Evolutionary conservation across 192 early-diverging fungal genomes (phyloP), one percentile per base, ranked within the genome.

Genomic region (Chytriomyces confervae): DNA sequence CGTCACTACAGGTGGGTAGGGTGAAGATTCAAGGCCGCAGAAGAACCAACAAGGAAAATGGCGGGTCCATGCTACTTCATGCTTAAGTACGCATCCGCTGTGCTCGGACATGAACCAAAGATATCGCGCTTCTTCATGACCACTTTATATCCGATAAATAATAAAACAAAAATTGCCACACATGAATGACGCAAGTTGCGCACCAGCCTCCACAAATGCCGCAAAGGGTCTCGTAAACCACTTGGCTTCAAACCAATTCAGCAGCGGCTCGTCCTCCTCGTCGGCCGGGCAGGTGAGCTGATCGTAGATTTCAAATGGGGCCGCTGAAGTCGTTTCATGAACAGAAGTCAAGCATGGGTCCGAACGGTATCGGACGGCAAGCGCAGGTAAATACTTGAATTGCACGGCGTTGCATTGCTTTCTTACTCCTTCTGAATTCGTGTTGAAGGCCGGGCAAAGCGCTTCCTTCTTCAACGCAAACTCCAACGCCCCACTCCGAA

Each of bases 201-300:
- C 70, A 43, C 70, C 70, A 9, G 5, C n/a, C 8, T 44, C 57
- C 20, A 18, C 72, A 23, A 74, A 74, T 29, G 72, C 72, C 27
- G 72, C 72, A 8, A 74, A 74, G 61, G 72, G 72, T 44, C 72
- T 74, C 46, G 72, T 63, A 5, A 63, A 74, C 62, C 72, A 74
- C 45, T 36, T 74, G 13, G n/a, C 57, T 7, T 57, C 69, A 18
- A 16, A 18, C 13, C 20, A 13, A 23, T 16, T 65, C 18, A 23
- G 3, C 13, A 3, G 63, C 63, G 24, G 36, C 10, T 45, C 69
- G 47, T 53, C 69, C 0, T 50, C 49, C 9, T 45, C 46, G 43
- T 11, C 46, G 67, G 13, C 67, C 4, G 16, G 10, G 44, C 1
- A 13, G 36, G 69, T 50, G 13, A 61, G 48, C 16, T 36, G 0